Evolutionary conservation across 768 basidiomycete genomes (phyloP), one percentile per base, ranked within the genome.

Genomic region (Suillus subalutaceus): DNA sequence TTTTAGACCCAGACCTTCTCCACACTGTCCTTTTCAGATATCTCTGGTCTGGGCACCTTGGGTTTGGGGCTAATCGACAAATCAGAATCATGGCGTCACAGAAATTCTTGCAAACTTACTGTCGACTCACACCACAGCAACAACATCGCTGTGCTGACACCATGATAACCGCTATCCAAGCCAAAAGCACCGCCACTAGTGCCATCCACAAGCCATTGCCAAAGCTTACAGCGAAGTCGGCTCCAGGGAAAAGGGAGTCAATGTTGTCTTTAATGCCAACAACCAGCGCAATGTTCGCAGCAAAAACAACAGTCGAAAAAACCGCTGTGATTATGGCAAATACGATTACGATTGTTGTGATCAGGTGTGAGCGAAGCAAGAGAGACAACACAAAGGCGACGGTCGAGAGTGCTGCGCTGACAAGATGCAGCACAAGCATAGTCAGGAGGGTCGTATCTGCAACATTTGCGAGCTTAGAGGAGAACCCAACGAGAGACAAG

Each of bases 191-290:
- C 18, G 85, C 87, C 5, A 72, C 80, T 50, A 92, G 69, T n/a
- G 86, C 82, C 85, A 93, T 85, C 91, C 91, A 93, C 9, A 89
- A 84, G 10, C 75, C 90, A 67, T 88, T 87, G n/a, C 92, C 90
- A 75, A 85, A 90, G 15, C 74, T 66, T 10, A 89, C 82, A 0
- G 69, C 74, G 35, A 92, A 80, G 55, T 76, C 68, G 56, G 82
- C 77, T 9, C 74, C 78, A 0, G 81, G 72, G 26, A 72, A 62
- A 16, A 85, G 40, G 15, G 75, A 71, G 37, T 77, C 43, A 32
- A 92, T 72, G 55, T 85, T 76, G 60, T 79, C 70, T 71, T 77
- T 80, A 13, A 85, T 86, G 7, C 85, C 77, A 23, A 88, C 66
- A 18, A 90, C 86, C 43, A 92, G 71, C 0, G 86, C 88, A 35